Base-by-base conservation (phyloP, 495 filamentous ascomycete genomes). In the Sabuloglossum arenarium region DNA sequence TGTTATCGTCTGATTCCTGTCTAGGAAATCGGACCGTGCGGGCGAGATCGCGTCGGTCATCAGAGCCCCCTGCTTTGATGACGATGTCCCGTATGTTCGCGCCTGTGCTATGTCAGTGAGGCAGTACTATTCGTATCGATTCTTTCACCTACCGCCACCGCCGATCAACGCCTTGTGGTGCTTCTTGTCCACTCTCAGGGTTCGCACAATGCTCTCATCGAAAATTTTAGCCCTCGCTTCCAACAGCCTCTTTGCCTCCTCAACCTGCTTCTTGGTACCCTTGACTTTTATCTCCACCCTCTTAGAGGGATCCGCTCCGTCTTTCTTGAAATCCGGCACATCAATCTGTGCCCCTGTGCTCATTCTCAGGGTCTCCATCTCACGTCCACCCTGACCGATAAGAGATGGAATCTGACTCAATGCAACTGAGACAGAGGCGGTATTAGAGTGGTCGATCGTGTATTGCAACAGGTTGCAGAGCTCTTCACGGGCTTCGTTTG, bases 151-250 rank as follows among this genome's bases (percentile, higher is more conserved):
- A 94, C 89, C 91, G 64, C 82, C 82, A 60, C 78, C 70, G 53
- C 91, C 91, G 68, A 99, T 99, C 42, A 99, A 70, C 28, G 81
- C 79, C 65, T 83, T 82, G 71, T 99, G 93, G 65, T 88, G 80
- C 69, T 88, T 90, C 71, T 85, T 84, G 57, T 95, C 88, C 4
- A 99, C 81, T 21, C 88, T 81, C 31, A 99, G 75, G 23, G 80
- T 86, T 70, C 81, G 81, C 16, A 81, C 79, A 54, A 95, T 75
- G 14, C 79, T 95, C 56, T 90, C 78, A 63, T 97, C 89, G 60
- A 94, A 94, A 45, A 84, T 74, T 46, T 77, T 81, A 54, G 79
- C 81, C 64, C 88, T 88, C 68, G 90, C 81, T 64, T 88, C 79
- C 52, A 97, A 70, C 27, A 89, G 68, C 71, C 85, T 85, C 79